Base-by-base conservation (phyloP, 2,329 filamentous ascomycete species). In the Colletotrichum somersetense region DNA sequence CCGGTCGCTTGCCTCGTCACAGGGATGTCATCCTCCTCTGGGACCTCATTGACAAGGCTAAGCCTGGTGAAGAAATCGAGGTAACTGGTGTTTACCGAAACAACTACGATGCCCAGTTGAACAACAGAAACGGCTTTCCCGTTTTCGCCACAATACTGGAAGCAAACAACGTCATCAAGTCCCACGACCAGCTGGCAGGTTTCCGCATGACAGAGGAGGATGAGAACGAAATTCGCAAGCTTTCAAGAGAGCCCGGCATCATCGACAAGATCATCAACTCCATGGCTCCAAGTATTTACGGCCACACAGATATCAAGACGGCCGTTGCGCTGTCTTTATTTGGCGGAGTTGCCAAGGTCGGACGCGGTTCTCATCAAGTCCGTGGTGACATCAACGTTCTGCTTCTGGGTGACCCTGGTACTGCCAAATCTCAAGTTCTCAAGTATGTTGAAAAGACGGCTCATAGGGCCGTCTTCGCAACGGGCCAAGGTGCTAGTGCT, bases 401-500 rank as follows among this genome's bases (percentile, higher is more conserved):
- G 7, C 91, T 99, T 1, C 92, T 99, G 14, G 96, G 96, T 84
- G 96, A 99, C 78, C 96, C 96, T 0, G 96, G 96, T 86, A 99
- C 96, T 1, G 96, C 96, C 77, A 99, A 99, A 82, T 99, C 96
- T 0, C 96, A 99, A 81, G 91, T 98, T 18, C 89, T 99, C 74
- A 99, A 99, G 82, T 99, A 97, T 79, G 93, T 97, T 16, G 96
- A 99, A 82, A 97, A 97, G 86, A 98, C 96, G 5, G 96, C 96
- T 0, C 96, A 98, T 79, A 91, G 96, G 72, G 96, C 96, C 26
- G 96, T 99, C 42, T 99, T 99, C 81, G 96, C 96, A 4, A 99
- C 96, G 1, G 96, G 96, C 79, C 96, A 99, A 83, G 96, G 96
- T 83, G 96, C 96, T 76, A 97, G 93, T 79, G 96, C 96, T 62